Conservation (phyloP, 1,139 yeast species). For the Suhomyces coccinellae region DNA sequence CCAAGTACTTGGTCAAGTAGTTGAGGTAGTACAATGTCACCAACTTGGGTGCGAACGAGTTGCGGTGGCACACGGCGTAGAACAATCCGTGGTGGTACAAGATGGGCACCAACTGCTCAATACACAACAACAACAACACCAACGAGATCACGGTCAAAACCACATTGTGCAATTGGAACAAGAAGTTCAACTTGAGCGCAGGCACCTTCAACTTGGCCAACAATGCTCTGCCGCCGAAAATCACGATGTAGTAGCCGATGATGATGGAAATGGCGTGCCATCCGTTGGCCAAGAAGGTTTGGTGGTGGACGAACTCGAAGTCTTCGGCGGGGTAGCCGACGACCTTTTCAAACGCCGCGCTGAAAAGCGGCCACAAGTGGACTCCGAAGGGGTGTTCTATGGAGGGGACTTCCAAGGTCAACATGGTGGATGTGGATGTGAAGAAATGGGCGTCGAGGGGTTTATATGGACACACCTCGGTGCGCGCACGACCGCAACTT, state of each 20-base stretch:
- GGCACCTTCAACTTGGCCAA: conserved; percentile 50
- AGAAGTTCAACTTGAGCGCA: conserved; percentile 67
- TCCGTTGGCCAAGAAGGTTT: conserved; percentile 69
- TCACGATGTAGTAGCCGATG: conserved; percentile 71
- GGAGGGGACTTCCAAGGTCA: conserved; percentile 45
- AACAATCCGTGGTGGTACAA: conserved; percentile 74
- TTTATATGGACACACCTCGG: conserved; percentile 1
- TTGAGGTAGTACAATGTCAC: conserved; percentile 81
- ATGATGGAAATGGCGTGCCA: conserved; percentile 62
- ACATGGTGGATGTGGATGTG: conserved; percentile 5
- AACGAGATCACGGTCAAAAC: conserved; percentile 71
- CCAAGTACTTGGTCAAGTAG: conserved; percentile 76
- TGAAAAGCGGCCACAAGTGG: conserved; percentile 85
- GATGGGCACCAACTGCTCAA: conserved; percentile 87
- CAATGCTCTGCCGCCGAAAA: conserved; percentile 73
- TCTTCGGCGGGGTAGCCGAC: conserved; percentile 70
- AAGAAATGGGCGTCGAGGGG: conserved; percentile 1
- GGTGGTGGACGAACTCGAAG: conserved; percentile 66
- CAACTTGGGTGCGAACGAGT: conserved; percentile 84
- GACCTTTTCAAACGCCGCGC: conserved; percentile 49
- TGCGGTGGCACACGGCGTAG: conserved; percentile 78
- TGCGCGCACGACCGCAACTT: neutral
- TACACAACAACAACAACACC: conserved; percentile 61
- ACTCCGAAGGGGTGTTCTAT: conserved; percentile 87
- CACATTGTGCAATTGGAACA: conserved; percentile 77